A percentile compares a stretch with the other conserved stretches of the same genome.
Evolutionary conservation across 179 eudicot species (phyloP).

Genomic region (Drosera spatulata): DNA sequence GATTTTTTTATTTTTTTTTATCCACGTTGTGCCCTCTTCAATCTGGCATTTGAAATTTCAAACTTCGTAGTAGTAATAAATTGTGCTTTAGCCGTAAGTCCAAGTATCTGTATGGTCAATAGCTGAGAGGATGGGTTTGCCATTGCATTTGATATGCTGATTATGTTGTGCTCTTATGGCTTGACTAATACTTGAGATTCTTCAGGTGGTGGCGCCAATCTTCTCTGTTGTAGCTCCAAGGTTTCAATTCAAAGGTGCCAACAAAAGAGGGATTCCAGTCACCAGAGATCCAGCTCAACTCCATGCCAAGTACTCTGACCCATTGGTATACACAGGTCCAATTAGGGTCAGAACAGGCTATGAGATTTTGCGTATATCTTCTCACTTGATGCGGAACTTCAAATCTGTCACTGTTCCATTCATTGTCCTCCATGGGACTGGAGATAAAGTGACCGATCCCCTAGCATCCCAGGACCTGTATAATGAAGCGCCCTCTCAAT

Average conservation of each 20-base stretch:
- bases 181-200: too few relatives aligned
- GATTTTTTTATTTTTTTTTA: too few relatives aligned
- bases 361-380: constrained; percentile 74
- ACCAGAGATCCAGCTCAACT: constrained; percentile 91
- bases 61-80: too few relatives aligned
- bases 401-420: constrained; percentile 73
- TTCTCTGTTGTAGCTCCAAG: constrained; percentile 81
- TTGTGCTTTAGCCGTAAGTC: too few relatives aligned
- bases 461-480: constrained; percentile 80
- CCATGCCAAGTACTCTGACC: constrained; percentile 86
- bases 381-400: constrained; percentile 60
- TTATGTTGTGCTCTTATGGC: too few relatives aligned
- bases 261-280: constrained; percentile 91
- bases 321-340: constrained; percentile 91
- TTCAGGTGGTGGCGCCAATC: constrained; percentile 31
- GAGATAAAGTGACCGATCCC: constrained; percentile 88
- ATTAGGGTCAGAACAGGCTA: constrained; percentile 93
- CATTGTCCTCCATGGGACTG: constrained; percentile 92
- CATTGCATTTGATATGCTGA: too few relatives aligned
- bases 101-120: too few relatives aligned
- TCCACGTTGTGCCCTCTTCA: too few relatives aligned
- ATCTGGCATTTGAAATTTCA: too few relatives aligned
- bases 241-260: constrained; percentile 91
- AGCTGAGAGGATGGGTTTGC: too few relatives aligned
- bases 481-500: constrained; percentile 62